Conservation (phyloP, 345 rosid genomes). For the Punica granatum region DNA sequence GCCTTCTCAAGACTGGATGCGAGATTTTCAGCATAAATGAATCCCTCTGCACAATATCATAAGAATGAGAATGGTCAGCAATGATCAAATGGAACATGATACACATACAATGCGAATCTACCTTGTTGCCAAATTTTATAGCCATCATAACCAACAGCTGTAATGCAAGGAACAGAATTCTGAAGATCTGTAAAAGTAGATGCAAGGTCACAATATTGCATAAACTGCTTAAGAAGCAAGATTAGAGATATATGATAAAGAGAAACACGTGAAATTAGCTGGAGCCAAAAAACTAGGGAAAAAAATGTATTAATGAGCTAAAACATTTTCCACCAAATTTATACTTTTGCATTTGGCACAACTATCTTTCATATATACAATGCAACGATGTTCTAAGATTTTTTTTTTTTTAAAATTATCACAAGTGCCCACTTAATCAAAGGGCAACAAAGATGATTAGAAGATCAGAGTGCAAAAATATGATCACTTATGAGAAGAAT, state of each 20-base stretch:
- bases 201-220: constrained; percentile 45
- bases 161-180: constrained; percentile 62
- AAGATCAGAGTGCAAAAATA: neutral
- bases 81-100: neutral
- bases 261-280: neutral
- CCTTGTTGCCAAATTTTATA: constrained; percentile 77
- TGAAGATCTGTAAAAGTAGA: constrained; percentile 53
- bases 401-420: neutral
- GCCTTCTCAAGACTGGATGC: constrained; percentile 74
- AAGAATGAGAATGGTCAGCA: constrained; percentile 11
- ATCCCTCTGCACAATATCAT: constrained; percentile 46
- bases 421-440: neutral
- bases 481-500: neutral
- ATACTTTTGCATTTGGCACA: neutral
- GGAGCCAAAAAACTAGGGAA: neutral
- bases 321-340: neutral
- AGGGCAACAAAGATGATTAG: neutral
- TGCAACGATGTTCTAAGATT: neutral
- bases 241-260: neutral
- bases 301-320: neutral
- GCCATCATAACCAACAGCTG: constrained; percentile 82
- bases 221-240: neutral
- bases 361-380: neutral
- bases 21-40: constrained; percentile 53
- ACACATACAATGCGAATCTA: constrained; percentile 5